Percentiles rank a stretch among this genome's conserved stretches.
Evolutionary conservation across 2,329 filamentous ascomycete genomes (phyloP).

Genomic region (Bisporella sp.): DNA sequence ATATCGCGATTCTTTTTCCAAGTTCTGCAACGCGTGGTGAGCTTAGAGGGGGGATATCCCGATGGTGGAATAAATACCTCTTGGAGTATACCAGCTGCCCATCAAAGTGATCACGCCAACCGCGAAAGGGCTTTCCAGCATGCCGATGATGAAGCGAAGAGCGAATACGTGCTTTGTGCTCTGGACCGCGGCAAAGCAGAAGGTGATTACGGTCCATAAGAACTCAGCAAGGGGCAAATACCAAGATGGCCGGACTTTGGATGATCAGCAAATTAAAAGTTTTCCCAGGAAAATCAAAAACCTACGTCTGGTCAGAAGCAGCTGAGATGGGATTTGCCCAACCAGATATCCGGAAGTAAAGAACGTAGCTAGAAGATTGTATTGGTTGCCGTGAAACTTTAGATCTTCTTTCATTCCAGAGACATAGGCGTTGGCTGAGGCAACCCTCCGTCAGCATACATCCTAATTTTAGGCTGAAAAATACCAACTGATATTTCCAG

Average conservation of each 20-base stretch:
- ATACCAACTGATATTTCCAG: no score
- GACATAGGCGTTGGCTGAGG: conserved; percentile 32
- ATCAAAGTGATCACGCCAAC: conserved; percentile 37
- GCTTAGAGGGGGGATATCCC: conserved; percentile 36
- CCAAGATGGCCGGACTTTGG: conserved; percentile 33
- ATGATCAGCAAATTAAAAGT: no score
- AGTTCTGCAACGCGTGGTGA: conserved; percentile 32
- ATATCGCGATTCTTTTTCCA: conserved; percentile 36
- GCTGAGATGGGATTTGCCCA: conserved; percentile 32
- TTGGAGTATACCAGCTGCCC: conserved; percentile 23
- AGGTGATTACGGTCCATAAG: conserved; percentile 28
- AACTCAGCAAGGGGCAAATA: conserved; percentile 37
- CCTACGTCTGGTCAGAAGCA: conserved; percentile 28
- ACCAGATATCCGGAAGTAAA: conserved; percentile 52
- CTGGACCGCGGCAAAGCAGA: conserved; percentile 27
- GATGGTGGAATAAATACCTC: conserved; percentile 18
- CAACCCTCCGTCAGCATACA: no score
- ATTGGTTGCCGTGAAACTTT: conserved; percentile 35
- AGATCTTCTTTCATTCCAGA: conserved; percentile 42
- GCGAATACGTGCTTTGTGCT: no score
- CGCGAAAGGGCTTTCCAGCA: conserved; percentile 6
- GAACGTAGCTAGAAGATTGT: conserved; percentile 32
- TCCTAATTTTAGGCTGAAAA: no score
- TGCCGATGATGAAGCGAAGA: no score
- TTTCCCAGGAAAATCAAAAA: no score